Evolutionary conservation across 2,329 filamentous ascomycete species (phyloP), one percentile per base, ranked within the genome.

Genomic region (Stagonosporopsis rhizophila): DNA sequence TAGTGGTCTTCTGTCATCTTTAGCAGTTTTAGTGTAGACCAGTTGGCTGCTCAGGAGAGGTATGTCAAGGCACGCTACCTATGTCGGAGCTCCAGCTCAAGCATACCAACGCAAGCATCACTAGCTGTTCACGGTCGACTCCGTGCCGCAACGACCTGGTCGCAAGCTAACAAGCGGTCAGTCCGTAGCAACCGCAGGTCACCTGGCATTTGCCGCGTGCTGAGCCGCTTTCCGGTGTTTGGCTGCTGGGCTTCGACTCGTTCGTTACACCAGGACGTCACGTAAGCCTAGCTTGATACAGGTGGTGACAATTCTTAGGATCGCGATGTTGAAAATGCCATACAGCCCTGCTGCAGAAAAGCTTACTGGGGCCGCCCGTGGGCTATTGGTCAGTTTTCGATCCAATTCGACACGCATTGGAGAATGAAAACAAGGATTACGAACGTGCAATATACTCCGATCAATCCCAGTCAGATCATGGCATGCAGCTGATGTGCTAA

Each of bases 121-220:
- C 53, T 56, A 56, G 38, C 53, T 56, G 32, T 25, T 56, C 47
- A 44, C 42, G 53, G 53, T 52, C 30, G 48, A 42, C 42, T 48
- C 53, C 47, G 53, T 52, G 47, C 42, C 44, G 44, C 25, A 45
- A n/a, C 32, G 37, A 48, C 47, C 47, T 44, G 42, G 25, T 38
- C 9, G 28, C 30, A 38, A 23, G 38, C 53, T 39, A 48, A 56
- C 19, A 23, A 48, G 48, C 48, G 53, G 53, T 52, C 48, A 48
- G 53, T 47, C 42, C 37, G 42, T 30, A 22, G 39, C 39, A 25
- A 35, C 41, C 4, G 27, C 17, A 45, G 42, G 42, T 34, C n/a
- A 38, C 34, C n/a, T 51, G 35, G 35, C 44, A 52, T 48, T 37
- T 47, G 48, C 44, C 44, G 20, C 47, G 30, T 35, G 14, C 32